Percentiles rank a stretch among this genome's conserved stretches.
phyloP scores from a whole-genome alignment of 495 filamentous ascomycete genomes.

The Xylaria telfairii region DNA sequence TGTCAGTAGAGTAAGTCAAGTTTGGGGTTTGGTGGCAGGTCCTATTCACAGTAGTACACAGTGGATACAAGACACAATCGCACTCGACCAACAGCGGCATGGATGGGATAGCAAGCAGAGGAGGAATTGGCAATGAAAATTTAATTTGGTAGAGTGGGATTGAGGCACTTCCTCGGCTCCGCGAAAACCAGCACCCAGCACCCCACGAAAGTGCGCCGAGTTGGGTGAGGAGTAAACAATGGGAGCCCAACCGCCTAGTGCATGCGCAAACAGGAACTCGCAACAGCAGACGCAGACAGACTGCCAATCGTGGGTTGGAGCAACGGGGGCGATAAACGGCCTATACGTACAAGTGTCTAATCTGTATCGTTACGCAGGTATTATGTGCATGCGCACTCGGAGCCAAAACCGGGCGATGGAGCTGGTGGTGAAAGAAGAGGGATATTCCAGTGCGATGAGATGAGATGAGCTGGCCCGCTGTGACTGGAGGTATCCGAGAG shows the following conservation, averaged over 20 bases:
- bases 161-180: constrained; percentile 17
- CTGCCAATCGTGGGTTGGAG: not conserved
- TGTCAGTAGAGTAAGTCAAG: constrained; percentile 8
- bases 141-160: not conserved
- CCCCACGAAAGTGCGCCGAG: constrained; percentile 12
- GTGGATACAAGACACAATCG: not conserved
- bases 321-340: constrained; percentile 4
- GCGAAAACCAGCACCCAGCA: not conserved
- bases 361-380: constrained; percentile 16
- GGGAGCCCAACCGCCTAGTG: constrained; percentile 13
- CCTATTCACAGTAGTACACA: not conserved
- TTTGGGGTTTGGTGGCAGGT: not conserved
- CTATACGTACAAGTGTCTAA: constrained; percentile 21
- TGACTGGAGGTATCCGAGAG: constrained; percentile 21
- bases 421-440: constrained; percentile 23
- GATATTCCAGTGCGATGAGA: constrained; percentile 11
- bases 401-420: not conserved
- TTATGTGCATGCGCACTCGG: constrained; percentile 22
- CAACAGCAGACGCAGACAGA: not conserved
- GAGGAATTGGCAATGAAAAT: not conserved
- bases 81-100: not conserved
- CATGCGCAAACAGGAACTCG: constrained; percentile 12
- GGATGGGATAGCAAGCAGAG: not conserved
- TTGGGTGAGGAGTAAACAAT: constrained; percentile 15
- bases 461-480: constrained; percentile 19